Base-by-base conservation (phyloP, 2,329 filamentous ascomycete genomes). In the Podosphaera aphanis region DNA sequence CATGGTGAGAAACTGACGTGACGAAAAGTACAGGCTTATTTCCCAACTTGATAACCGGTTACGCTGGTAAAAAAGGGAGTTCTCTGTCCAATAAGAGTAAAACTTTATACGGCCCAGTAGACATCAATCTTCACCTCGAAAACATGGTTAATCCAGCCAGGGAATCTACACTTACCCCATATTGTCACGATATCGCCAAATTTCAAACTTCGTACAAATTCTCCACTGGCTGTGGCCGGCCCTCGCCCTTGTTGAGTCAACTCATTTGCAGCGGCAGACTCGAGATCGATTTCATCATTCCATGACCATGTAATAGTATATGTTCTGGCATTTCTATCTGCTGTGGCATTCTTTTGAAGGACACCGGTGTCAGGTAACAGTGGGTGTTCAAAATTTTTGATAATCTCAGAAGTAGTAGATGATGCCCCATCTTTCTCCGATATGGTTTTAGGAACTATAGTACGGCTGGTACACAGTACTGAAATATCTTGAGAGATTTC, bases 151-250 rank as follows among this genome's bases (percentile, higher is more conserved):
- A 46, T 40, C 74, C 74, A 79, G 0, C 60, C 66, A 0, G 55
- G 57, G 46, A 72, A 77, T 48, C 73, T 65, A 2, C 71, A 65
- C 57, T 70, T 74, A 0, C 62, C 73, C 74, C 74, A 78, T 1
- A 78, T 54, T 0, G 73, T 77, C 10, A 78, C 59, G 16, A 74
- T 66, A 51, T 79, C 74, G 1, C 74, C 74, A n/a, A 73, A 51
- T 51, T 65, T 67, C 51, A 79, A 54, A 40, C 59, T 62, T 15
- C 68, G 65, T 29, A 79, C 66, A 56, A 74, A 77, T 33, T 65
- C 59, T 1, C 74, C 74, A 44, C 67, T 64, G 0, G 61, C 67
- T 0, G 70, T 72, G 3, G 55, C 64, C 18, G 54, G 55, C 1
- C 74, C 74, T 0, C 73, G 64, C 0, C 74, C 74, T 1, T 56